A percentile compares a stretch with the other conserved stretches of the same genome.
Evolutionary conservation across 345 rosid genomes (phyloP).

Genomic region (Laguncularia racemosa): DNA sequence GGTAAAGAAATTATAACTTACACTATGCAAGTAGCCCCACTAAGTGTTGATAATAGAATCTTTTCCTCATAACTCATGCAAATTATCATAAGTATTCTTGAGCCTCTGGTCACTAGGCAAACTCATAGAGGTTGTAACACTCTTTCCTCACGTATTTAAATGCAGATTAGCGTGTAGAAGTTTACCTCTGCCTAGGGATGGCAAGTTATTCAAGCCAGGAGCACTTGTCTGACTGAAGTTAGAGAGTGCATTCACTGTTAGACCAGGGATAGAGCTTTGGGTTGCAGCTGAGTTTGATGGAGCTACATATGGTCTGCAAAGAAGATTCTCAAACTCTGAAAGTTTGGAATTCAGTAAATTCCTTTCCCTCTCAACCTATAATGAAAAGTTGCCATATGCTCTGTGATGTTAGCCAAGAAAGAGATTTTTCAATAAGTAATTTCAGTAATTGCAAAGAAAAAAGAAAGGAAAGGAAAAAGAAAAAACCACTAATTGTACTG

Average conservation of each 20-base stretch:
- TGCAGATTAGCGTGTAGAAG: no score
- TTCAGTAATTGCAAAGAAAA: no score
- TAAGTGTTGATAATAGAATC: no score
- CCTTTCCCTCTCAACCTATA: slow-evolving; percentile 78
- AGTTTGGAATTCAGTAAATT: slow-evolving; percentile 49
- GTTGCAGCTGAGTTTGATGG: slow-evolving; percentile 18
- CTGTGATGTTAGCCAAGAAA: background rate
- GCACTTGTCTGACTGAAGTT: slow-evolving; percentile 30
- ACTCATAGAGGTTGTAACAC: no score
- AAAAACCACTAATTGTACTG: no score
- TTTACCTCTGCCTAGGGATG: slow-evolving; percentile 20
- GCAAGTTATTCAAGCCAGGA: slow-evolving; percentile 40
- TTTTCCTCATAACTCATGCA: no score
- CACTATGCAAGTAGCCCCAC: no score
- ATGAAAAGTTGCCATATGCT: slow-evolving; percentile 2
- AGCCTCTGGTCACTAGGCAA: no score
- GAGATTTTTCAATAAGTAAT: background rate
- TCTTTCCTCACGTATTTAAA: no score
- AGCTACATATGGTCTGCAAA: slow-evolving; percentile 44
- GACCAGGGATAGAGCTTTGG: slow-evolving; percentile 21
- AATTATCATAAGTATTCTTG: no score
- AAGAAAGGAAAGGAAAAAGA: no score
- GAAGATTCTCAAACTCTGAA: slow-evolving; percentile 56
- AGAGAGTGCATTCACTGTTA: slow-evolving; percentile 24
- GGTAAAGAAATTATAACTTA: no score